Evolutionary conservation across 108 stramenopile genomes (phyloP), one percentile per base, ranked within the genome.

Genomic region (Cyclostephanos invisitatus): DNA sequence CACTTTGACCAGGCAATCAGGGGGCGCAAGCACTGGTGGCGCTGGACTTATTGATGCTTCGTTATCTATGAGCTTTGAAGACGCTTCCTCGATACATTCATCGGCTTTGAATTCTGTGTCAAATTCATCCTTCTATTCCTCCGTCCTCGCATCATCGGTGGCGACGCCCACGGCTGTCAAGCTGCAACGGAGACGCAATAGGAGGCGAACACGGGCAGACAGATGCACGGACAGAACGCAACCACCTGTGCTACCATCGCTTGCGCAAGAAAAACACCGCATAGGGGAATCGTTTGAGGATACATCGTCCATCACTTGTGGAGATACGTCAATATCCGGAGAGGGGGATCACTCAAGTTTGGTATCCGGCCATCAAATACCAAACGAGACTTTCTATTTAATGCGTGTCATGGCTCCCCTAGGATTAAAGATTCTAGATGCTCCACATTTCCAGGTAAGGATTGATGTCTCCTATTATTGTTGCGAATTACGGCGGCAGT

Each of bases 401-500:
- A 86, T 92, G 81, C 71, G 86, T 69, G 93, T 90, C 5, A 85
- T 82, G 59, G 88, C 89, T 40, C 91, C 91, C 9, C 53, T 78
- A 14, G 93, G 93, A 17, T 78, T 95, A 36, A 91, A 91, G 65
- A 92, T 95, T 57, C 67, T 95, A 44, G 93, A 95, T 80, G 88
- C 91, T 42, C 89, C 91, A 25, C 89, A 95, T 37, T 91, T 91
- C 80, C 93, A 95, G 73, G 74, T 75, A 32, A 17, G 64, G 29
- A 1, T 9, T 28, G 24, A 63, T 56, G 3, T 25, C 0, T 28
- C 2, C 27, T 50, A 40, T 9, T 32, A 27, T 49, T 46, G 3
- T 62, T 71, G 28, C 15, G 44, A 53, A 48, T 32, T 12, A 20
- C 18, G 12, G 20, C 14, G 40, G 42, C 28, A 8, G 25, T 25